phyloP scores from a whole-genome alignment of 2,329 filamentous ascomycete species.

The Talaromyces sp. region DNA sequence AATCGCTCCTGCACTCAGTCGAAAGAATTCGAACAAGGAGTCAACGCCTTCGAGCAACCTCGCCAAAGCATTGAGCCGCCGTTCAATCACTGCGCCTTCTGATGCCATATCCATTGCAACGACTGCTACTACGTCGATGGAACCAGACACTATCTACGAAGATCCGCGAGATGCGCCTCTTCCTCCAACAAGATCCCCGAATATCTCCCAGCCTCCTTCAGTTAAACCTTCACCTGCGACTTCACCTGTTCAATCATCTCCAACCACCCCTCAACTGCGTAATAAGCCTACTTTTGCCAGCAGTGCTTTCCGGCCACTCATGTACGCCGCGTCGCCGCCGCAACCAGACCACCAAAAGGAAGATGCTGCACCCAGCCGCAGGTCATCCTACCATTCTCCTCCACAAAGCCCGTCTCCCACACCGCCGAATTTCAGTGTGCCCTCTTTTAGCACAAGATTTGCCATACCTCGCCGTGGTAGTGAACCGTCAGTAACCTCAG shows the following conservation, averaged over 20 bases:
- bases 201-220: conserved; percentile 17
- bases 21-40: conserved; percentile 10
- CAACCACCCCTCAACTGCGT: conserved; percentile 13
- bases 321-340: conserved; percentile 14
- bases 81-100: conserved; percentile 15
- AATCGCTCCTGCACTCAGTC: conserved; percentile 3
- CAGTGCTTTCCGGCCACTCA: conserved; percentile 20
- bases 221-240: conserved; percentile 3
- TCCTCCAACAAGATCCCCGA: conserved; percentile 10
- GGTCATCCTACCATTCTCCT: conserved; percentile 1
- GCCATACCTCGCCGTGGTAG: conserved; percentile 1
- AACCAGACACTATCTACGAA: conserved; percentile 17
- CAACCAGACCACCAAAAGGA: conserved; percentile 9
- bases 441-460: conserved; percentile 26
- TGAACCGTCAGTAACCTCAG: not conserved
- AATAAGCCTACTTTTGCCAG: conserved; percentile 12
- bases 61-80: conserved; percentile 14
- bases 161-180: conserved; percentile 17
- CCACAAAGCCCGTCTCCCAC: conserved; percentile 21
- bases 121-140: conserved; percentile 12
- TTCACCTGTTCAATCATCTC: conserved; percentile 11
- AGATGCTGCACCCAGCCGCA: conserved; percentile 1
- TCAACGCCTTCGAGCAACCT: conserved; percentile 4
- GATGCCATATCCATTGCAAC: conserved; percentile 18
- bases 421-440: conserved; percentile 38